Evolutionary conservation across 1,139 yeast genomes (phyloP).

Genomic region (Meyerozyma smithsonii): DNA sequence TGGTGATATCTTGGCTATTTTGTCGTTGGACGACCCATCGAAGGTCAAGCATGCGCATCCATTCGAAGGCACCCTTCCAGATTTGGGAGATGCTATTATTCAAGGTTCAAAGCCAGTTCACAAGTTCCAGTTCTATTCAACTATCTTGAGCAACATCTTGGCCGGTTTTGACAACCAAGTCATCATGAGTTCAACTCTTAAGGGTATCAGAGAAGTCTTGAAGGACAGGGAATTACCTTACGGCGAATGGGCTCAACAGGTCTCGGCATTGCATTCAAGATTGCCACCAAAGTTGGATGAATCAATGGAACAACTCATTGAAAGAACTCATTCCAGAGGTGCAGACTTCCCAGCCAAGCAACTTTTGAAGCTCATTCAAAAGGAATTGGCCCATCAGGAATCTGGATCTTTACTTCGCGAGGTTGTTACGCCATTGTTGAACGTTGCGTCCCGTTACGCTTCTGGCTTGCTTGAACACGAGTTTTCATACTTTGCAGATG

Average conservation of each 20-base stretch:
- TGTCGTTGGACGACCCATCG: slow-evolving; percentile 93
- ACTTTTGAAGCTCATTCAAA: slow-evolving; percentile 54
- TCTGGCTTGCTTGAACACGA: slow-evolving; percentile 84
- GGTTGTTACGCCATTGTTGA: slow-evolving; percentile 67
- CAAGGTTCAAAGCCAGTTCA: slow-evolving; percentile 84
- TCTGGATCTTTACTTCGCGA: slow-evolving; percentile 47
- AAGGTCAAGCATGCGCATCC: slow-evolving; percentile 97
- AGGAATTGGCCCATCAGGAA: slow-evolving; percentile 45
- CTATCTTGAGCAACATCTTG: slow-evolving; percentile 70
- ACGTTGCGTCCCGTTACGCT: slow-evolving; percentile 64
- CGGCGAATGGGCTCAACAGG: slow-evolving; percentile 84
- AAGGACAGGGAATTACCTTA: slow-evolving; percentile 81
- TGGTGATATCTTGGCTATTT: slow-evolving; percentile 93
- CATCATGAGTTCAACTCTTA: slow-evolving; percentile 78
- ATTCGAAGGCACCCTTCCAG: slow-evolving; percentile 90
- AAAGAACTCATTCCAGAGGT: slow-evolving; percentile 59
- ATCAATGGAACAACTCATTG: slow-evolving; percentile 58
- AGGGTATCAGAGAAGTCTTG: slow-evolving; percentile 65
- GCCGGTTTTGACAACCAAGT: slow-evolving; percentile 94
- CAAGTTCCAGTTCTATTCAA: slow-evolving; percentile 54
- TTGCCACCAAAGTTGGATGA: slow-evolving; percentile 74
- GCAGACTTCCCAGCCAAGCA: slow-evolving; percentile 95
- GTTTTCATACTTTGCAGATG: slow-evolving; percentile 62
- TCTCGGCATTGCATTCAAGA: slow-evolving; percentile 90
- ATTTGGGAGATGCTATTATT: slow-evolving; percentile 74